Percentiles rank a stretch among this genome's conserved stretches.
phyloP scores from a whole-genome alignment of 2,329 filamentous ascomycete genomes.

The Zalaria obscura region DNA sequence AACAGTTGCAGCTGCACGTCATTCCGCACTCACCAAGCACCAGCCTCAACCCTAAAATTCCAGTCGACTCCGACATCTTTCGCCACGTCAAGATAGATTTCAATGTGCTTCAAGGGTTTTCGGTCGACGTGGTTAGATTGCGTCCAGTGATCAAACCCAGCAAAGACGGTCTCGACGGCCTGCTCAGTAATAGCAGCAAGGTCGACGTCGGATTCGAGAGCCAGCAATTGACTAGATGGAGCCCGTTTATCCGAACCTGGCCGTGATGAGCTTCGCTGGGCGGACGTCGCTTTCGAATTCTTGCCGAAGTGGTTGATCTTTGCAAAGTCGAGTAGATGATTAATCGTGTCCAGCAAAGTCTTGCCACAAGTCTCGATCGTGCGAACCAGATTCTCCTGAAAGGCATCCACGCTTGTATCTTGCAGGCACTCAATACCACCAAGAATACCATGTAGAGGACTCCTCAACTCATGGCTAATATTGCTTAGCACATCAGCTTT shows the following conservation, averaged over 20 bases:
- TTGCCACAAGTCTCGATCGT: constrained; percentile 36
- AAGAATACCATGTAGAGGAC: constrained; percentile 31
- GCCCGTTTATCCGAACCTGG: no score
- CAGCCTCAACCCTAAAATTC: constrained; percentile 27
- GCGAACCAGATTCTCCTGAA: constrained; percentile 28
- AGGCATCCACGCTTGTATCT: constrained; percentile 25
- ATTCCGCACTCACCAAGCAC: constrained; percentile 23
- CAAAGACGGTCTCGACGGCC: constrained; percentile 35
- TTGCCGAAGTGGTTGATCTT: constrained; percentile 25
- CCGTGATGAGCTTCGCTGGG: no score
- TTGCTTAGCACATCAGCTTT: constrained; percentile 39
- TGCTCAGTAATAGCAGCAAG: constrained; percentile 36
- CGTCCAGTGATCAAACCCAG: constrained; percentile 10
- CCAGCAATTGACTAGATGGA: constrained; percentile 5
- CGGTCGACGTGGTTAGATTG: constrained; percentile 14
- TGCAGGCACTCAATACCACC: constrained; percentile 36
- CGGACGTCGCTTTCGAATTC: no score
- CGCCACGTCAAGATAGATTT: constrained; percentile 23
- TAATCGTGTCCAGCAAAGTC: constrained; percentile 36
- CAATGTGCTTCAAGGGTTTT: no score
- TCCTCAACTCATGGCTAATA: constrained; percentile 38
- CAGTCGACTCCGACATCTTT: constrained; percentile 26
- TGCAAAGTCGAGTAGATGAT: constrained; percentile 28
- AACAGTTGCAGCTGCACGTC: no score
- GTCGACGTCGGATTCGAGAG: constrained; percentile 19